phyloP scores from a whole-genome alignment of 345 rosid species.

The Microthlaspi erraticum region DNA sequence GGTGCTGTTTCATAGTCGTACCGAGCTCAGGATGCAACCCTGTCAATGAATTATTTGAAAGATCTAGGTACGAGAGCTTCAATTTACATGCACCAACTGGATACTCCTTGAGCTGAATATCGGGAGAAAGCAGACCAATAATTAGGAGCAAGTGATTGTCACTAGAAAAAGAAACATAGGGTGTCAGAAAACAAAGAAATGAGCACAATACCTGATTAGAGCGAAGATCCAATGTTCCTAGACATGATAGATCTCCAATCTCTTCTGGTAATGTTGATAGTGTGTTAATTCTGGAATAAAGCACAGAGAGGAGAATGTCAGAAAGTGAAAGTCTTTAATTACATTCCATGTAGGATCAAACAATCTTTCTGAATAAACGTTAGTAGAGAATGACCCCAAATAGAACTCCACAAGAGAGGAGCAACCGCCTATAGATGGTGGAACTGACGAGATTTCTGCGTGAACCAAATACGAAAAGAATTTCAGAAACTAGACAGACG shows the following conservation, averaged over 20 bases:
- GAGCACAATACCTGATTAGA: constrained; percentile 70
- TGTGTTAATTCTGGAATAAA: constrained; percentile 64
- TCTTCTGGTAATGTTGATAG: constrained; percentile 73
- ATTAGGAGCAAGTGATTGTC: constrained; percentile 9
- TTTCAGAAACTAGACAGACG: constrained; percentile 14
- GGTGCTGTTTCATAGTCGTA: constrained; percentile 47
- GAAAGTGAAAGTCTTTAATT: constrained; percentile 18
- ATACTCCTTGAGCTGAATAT: constrained; percentile 76
- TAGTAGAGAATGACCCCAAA: constrained; percentile 70
- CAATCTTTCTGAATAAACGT: constrained; percentile 24
- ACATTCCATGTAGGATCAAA: constrained; percentile 20
- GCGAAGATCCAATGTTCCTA: constrained; percentile 87
- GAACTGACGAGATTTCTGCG: constrained; percentile 70
- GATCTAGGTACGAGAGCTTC: constrained; percentile 77
- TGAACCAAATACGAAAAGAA: constrained; percentile 11
- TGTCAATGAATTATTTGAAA: constrained; percentile 87
- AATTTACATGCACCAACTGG: constrained; percentile 81
- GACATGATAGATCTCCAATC: constrained; percentile 64
- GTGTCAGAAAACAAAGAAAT: constrained; percentile 16
- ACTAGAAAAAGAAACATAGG: not conserved
- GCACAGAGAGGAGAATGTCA: constrained; percentile 41
- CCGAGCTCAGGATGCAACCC: constrained; percentile 92
- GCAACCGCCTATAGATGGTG: constrained; percentile 79
- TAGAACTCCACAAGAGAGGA: constrained; percentile 78
- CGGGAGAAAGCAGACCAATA: constrained; percentile 25